phyloP scores from a whole-genome alignment of 108 stramenopile genomes.

The Skeletonema potamos region DNA sequence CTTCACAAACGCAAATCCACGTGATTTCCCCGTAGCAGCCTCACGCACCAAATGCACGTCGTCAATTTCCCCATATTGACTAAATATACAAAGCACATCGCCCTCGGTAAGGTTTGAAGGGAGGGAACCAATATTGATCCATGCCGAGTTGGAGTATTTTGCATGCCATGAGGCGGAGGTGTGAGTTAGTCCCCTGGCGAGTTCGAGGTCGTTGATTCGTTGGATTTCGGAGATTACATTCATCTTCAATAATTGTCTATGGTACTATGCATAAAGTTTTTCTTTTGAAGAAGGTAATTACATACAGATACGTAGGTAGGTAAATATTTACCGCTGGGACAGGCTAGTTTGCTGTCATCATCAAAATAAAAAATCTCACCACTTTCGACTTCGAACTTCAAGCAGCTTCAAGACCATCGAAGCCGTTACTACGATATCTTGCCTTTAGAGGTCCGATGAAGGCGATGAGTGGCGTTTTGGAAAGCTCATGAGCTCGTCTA shows the following conservation, averaged over 20 bases:
- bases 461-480: too few relatives aligned
- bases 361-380: too few relatives aligned
- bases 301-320: too few relatives aligned
- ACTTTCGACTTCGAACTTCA: too few relatives aligned
- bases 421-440: too few relatives aligned
- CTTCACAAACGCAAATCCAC: constrained; percentile 89
- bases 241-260: constrained; percentile 35
- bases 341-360: too few relatives aligned
- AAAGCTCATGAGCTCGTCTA: too few relatives aligned
- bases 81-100: constrained; percentile 94
- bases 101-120: constrained; percentile 90
- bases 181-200: constrained; percentile 80
- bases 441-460: too few relatives aligned
- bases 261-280: too few relatives aligned
- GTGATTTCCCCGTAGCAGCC: constrained; percentile 90
- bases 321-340: too few relatives aligned
- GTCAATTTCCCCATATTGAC: constrained; percentile 93
- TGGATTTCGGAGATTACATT: constrained; percentile 88
- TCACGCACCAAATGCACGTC: constrained; percentile 95
- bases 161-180: constrained; percentile 95
- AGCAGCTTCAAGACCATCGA: too few relatives aligned
- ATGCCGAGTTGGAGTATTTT: constrained; percentile 90
- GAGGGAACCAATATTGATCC: constrained; percentile 96
- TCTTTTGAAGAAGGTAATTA: too few relatives aligned
- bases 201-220: constrained; percentile 90